Base-by-base conservation (phyloP, 345 rosid genomes). In the Firmiana major region DNA sequence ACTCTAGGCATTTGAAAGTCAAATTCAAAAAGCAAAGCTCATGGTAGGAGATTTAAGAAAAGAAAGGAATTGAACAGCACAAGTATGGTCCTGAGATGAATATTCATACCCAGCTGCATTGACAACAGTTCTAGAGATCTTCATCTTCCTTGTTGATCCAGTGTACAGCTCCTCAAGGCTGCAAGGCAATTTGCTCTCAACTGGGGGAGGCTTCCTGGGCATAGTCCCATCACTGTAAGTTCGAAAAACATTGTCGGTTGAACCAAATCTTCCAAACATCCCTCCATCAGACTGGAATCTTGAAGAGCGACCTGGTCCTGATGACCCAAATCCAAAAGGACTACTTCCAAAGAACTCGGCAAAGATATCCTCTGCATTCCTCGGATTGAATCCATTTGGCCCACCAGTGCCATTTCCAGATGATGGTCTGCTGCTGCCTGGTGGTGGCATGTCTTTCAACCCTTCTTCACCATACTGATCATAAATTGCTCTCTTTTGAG, bases 391-490 rank as follows among this genome's bases (percentile, higher is more conserved):
- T 8, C 97, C 97, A 22, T 68, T 82, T 2, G 85, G 75, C 75
- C 85, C 88, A 65, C 84, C 83, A 0, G 36, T 46, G 8, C 57
- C 57, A 51, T 79, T 83, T 49, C 84, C 85, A 13, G 31, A 82
- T 24, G 83, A 63, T 42, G 71, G 69, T 79, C 88, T 90, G n/a
- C 87, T 79, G 71, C 82, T 88, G 53, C 89, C 88, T 0, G 92
- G 82, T 6, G 92, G 89, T 12, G 97, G 96, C 80, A 83, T 83
- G 75, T 92, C 98, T 81, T 89, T 96, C 73, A 96, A 80, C 7
- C 98, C 98, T 85, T 96, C 98, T 85, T 93, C 97, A 3, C 99
- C 99, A 58, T 89, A 84, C 71, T 91, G 98, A 78, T 96, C 98
- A 76, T 90, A 96, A 21, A 86, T 76, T 4, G 86, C 90, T 81